phyloP scores from a whole-genome alignment of 1,284 basidiomycete genomes.

The Melampsora americana region DNA sequence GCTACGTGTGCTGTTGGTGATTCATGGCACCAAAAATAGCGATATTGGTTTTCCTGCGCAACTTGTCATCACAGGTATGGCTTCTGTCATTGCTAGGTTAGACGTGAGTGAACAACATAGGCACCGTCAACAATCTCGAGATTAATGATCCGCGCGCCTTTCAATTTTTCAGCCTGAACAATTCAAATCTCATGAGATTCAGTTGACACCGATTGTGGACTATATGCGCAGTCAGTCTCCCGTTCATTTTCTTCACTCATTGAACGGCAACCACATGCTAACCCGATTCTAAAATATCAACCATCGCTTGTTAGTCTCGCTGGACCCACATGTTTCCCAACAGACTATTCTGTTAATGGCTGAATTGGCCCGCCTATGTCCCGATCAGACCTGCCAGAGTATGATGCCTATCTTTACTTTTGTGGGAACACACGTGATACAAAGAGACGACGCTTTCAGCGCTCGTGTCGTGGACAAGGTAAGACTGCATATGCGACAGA shows the following conservation, averaged over 20 bases:
- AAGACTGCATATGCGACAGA: constrained; percentile 23
- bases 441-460: constrained; percentile 91
- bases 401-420: constrained; percentile 99
- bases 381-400: constrained; percentile 86
- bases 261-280: constrained; percentile 9
- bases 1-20: constrained; percentile 16
- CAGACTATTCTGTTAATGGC: constrained; percentile 88
- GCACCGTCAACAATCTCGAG: no score
- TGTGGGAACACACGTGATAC: constrained; percentile 94
- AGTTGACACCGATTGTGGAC: constrained; percentile 40
- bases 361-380: constrained; percentile 74
- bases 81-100: constrained; percentile 20
- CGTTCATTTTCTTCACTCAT: not conserved
- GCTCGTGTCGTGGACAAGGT: constrained; percentile 92
- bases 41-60: constrained; percentile 42
- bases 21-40: constrained; percentile 16
- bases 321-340: constrained; percentile 91
- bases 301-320: constrained; percentile 62
- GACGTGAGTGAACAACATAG: not conserved
- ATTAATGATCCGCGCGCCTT: no score
- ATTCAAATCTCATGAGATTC: constrained; percentile 33
- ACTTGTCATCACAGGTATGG: constrained; percentile 29
- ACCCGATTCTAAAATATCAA: constrained; percentile 50
- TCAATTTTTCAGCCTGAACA: constrained; percentile 11
- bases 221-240: constrained; percentile 39